Percentiles rank a stretch among this genome's conserved stretches.
Evolutionary conservation across 2,329 filamentous ascomycete species (phyloP).

Genomic region (Penicillium sp.): DNA sequence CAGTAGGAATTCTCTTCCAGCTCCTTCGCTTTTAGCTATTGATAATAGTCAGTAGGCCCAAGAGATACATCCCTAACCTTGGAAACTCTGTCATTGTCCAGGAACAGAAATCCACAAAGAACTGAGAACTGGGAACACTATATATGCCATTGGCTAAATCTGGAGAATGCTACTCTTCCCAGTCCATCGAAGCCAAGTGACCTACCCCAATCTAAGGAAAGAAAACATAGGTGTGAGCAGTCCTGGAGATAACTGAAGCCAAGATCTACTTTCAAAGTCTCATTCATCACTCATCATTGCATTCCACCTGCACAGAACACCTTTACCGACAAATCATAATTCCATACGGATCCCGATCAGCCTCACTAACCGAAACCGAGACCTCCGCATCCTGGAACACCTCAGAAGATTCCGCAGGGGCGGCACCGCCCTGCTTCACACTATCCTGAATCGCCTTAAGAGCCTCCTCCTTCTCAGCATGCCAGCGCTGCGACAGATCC

Average conservation of each 20-base stretch:
- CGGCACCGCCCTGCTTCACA: slow-evolving; percentile 21
- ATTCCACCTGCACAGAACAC: not conserved
- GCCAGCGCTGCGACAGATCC: slow-evolving; percentile 55
- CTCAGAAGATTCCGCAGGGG: slow-evolving; percentile 37
- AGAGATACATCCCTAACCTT: not conserved
- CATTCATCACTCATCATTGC: not conserved
- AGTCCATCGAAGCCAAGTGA: too few species aligned
- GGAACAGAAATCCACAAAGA: not conserved
- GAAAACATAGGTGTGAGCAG: too few species aligned
- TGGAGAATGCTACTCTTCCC: too few species aligned
- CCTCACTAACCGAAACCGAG: slow-evolving; percentile 67
- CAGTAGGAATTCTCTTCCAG: not conserved
- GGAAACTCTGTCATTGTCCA: not conserved
- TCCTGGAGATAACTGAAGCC: not conserved
- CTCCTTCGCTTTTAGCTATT: not conserved
- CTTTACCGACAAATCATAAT: slow-evolving; percentile 50
- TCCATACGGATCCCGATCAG: slow-evolving; percentile 82
- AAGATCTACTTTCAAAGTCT: not conserved
- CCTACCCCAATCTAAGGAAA: too few species aligned
- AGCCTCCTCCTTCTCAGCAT: slow-evolving; percentile 43
- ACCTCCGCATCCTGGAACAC: slow-evolving; percentile 52
- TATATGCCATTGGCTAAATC: too few species aligned
- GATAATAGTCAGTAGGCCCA: not conserved
- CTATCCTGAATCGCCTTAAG: slow-evolving; percentile 28
- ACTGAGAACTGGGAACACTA: not conserved